Base-by-base conservation (phyloP, 768 basidiomycete species). In the Trametes gibbosa region DNA sequence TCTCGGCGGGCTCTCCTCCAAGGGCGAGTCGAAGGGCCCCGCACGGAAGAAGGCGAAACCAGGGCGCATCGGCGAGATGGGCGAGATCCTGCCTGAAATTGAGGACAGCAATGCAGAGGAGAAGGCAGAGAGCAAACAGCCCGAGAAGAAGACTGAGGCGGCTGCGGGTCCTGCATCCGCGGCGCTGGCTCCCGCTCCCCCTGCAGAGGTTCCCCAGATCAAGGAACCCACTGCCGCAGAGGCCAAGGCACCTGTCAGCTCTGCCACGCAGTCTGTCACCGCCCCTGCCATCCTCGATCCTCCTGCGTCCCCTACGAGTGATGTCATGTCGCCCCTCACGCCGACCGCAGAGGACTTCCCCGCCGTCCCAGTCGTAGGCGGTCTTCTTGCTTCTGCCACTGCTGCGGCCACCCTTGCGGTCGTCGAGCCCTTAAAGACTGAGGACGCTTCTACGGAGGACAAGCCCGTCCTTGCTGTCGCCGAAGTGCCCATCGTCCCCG, bases 41-140 rank as follows among this genome's bases (percentile, higher is more conserved):
- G 37, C 64, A 24, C 58, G 58, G 32, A 66, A 64, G 63, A 62
- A 58, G 43, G 37, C 51, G 13, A 75, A 72, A 66, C 64, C 69
- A 24, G 72, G 72, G 13, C 76, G 74, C 53, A 72, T 86, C 21
- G 86, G 86, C 17, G 89, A 91, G 73, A 78, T 88, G 81, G 89
- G 89, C 10, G 89, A 90, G 67, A 74, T 84, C 16, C 64, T 89
- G 32, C 71, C 76, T 21, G 87, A 32, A 10, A 10, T 32, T 10
- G 29, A 89, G 67, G 83, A 81, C 63, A 77, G 76, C 3, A 50
- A 58, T 21, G 53, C 42, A 34, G 56, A 56, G 58, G 46, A 41
- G 17, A 52, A 51, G 43, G 32, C 19, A 5, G 43, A 35, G 23
- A 50, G 19, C 35, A 37, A 39, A 35, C 34, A 37, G 50, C 50